phyloP scores from a whole-genome alignment of 768 basidiomycete species.

The Pluteus cervinus region DNA sequence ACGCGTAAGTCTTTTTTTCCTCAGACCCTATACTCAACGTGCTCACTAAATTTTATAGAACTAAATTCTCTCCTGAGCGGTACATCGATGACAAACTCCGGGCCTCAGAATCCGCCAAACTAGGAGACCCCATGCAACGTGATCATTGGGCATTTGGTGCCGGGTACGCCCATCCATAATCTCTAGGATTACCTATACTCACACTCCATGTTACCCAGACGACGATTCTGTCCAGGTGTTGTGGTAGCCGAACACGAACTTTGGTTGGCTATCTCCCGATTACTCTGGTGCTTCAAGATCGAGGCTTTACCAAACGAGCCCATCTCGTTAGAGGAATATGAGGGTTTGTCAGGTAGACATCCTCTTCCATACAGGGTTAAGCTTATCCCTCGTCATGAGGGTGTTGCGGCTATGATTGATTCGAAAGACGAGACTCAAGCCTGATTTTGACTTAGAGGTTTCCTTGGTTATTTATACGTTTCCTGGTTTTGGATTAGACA shows the following conservation, averaged over 20 bases:
- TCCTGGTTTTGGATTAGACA: no score
- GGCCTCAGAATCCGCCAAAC: conserved; percentile 37
- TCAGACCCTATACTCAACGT: neutral
- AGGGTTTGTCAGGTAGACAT: conserved; percentile 38
- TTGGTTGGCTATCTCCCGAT: conserved; percentile 35
- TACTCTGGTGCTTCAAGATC: conserved; percentile 44
- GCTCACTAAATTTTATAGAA: neutral
- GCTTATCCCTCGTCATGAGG: conserved; percentile 23
- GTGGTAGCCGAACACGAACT: conserved; percentile 40
- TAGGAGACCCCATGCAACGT: conserved; percentile 33
- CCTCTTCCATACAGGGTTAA: conserved; percentile 36
- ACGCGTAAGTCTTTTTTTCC: conserved; percentile 18
- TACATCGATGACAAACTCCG: conserved; percentile 31
- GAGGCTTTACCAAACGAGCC: conserved; percentile 33
- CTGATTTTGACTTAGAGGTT: no score
- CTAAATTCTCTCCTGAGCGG: conserved; percentile 32
- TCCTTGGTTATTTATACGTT: no score
- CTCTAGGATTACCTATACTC: neutral
- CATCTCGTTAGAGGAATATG: conserved; percentile 40
- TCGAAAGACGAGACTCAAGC: no score
- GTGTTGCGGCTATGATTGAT: no score
- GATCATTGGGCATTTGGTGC: conserved; percentile 49
- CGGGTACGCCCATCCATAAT: conserved; percentile 26
- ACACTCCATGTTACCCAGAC: conserved; percentile 11
- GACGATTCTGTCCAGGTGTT: conserved; percentile 39